These are phyloP conservation scores for Solanum chmielewskii DNA, from an alignment of 257 asterid species.

Conservation along the genomic window DNA sequence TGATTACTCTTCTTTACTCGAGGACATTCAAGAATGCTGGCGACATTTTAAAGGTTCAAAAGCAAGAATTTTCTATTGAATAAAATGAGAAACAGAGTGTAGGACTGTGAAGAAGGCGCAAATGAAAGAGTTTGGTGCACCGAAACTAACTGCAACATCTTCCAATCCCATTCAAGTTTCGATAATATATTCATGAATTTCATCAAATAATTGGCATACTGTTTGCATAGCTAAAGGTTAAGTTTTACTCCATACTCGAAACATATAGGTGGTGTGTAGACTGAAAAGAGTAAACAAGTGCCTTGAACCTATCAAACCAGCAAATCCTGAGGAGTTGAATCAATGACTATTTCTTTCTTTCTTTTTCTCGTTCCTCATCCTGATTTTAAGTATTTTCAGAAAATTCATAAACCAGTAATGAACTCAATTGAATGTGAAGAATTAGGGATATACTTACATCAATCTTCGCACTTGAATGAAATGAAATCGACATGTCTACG, in stretches of 20 bases:
- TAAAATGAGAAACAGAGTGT: neutral
- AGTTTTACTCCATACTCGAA: neutral
- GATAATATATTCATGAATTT: neutral
- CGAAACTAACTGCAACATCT: neutral
- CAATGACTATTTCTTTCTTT: neutral
- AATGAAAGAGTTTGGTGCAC: neutral
- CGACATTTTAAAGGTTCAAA: neutral
- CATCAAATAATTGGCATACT: neutral
- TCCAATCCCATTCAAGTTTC: neutral
- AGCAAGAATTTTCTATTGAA: neutral
- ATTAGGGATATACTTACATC: constrained; percentile 28
- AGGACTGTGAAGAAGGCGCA: neutral
- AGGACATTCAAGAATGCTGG: neutral
- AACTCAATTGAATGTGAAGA: neutral
- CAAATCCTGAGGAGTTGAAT: neutral
- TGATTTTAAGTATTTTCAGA: neutral
- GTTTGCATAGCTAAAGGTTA: neutral
- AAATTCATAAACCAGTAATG: neutral
- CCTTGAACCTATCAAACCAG: neutral
- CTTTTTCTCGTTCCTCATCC: neutral
- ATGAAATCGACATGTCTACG: constrained; percentile 62
- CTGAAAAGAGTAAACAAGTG: neutral
- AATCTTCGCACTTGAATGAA: constrained; percentile 45
- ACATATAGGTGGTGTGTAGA: neutral
- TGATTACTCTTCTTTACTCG: neutral